phyloP scores from a whole-genome alignment of 2,329 filamentous ascomycete species.

The Xylariales sp. region DNA sequence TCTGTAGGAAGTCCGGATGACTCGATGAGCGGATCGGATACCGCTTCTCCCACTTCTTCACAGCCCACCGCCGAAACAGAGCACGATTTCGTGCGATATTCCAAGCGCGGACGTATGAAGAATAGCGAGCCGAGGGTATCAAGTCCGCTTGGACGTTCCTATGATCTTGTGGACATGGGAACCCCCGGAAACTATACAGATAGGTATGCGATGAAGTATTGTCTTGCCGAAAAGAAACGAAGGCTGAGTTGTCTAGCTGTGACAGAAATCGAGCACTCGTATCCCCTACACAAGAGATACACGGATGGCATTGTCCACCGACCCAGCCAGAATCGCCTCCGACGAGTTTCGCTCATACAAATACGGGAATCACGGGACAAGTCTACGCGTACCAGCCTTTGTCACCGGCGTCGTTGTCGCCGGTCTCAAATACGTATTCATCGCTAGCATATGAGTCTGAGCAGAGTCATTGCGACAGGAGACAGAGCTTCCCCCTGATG shows the following conservation, averaged over 20 bases:
- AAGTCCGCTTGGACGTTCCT: constrained; percentile 26
- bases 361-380: neutral
- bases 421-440: constrained; percentile 20
- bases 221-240: neutral
- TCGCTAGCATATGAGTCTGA: constrained; percentile 22
- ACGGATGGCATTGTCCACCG: constrained; percentile 16
- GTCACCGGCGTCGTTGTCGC: constrained; percentile 23
- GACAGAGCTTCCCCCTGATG: constrained; percentile 14
- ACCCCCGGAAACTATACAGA: constrained; percentile 5
- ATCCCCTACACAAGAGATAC: constrained; percentile 17
- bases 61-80: constrained; percentile 9
- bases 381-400: constrained; percentile 25
- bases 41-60: constrained; percentile 34
- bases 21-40: constrained; percentile 37
- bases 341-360: constrained; percentile 11
- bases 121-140: constrained; percentile 34
- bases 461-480: constrained; percentile 13
- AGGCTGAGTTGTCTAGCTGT: constrained; percentile 22
- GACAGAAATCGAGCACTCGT: constrained; percentile 1
- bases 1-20: constrained; percentile 27
- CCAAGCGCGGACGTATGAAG: constrained; percentile 4
- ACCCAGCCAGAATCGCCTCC: constrained; percentile 19
- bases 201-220: constrained; percentile 23
- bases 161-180: constrained; percentile 11
- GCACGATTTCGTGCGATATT: constrained; percentile 16